Percentiles rank a stretch among this genome's conserved stretches.
phyloP scores from a whole-genome alignment of 2,329 filamentous ascomycete species.

The Onygena corvina region DNA sequence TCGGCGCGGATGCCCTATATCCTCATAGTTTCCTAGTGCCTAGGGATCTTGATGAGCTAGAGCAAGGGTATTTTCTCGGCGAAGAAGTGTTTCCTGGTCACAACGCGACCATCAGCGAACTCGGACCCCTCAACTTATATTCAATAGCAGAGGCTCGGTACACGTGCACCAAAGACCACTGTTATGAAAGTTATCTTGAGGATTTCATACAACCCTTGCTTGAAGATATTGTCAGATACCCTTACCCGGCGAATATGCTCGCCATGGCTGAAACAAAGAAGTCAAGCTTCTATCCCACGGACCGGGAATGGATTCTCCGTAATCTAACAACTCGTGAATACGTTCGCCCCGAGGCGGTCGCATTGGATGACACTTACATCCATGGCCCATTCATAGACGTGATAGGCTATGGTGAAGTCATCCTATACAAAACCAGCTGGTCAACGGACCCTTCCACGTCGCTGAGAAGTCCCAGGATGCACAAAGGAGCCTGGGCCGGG shows the following conservation, averaged over 20 bases:
- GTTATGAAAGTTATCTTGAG: too few species aligned
- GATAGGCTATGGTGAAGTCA: constrained; percentile 22
- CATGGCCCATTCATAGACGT: constrained; percentile 19
- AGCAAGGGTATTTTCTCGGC: neutral
- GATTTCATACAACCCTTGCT: neutral
- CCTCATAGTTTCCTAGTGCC: neutral
- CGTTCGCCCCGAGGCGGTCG: constrained; percentile 8
- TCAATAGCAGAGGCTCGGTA: neutral
- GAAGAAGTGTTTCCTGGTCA: too few species aligned
- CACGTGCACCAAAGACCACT: neutral
- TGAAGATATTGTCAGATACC: neutral
- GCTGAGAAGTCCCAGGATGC: constrained; percentile 7
- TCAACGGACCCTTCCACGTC: constrained; percentile 13
- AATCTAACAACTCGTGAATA: constrained; percentile 11
- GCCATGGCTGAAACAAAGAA: too few species aligned
- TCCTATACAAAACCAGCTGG: constrained; percentile 23
- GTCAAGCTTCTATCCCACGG: constrained; percentile 9
- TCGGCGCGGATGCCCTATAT: neutral
- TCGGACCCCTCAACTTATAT: neutral
- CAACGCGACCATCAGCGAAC: too few species aligned
- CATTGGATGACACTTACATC: constrained; percentile 9
- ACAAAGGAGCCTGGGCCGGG: constrained; percentile 22
- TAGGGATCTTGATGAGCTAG: neutral
- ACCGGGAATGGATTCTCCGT: constrained; percentile 10
- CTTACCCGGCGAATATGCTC: neutral